Conservation (phyloP, 2,329 filamentous ascomycete genomes). For the Pseudogymnoascus sp. region DNA sequence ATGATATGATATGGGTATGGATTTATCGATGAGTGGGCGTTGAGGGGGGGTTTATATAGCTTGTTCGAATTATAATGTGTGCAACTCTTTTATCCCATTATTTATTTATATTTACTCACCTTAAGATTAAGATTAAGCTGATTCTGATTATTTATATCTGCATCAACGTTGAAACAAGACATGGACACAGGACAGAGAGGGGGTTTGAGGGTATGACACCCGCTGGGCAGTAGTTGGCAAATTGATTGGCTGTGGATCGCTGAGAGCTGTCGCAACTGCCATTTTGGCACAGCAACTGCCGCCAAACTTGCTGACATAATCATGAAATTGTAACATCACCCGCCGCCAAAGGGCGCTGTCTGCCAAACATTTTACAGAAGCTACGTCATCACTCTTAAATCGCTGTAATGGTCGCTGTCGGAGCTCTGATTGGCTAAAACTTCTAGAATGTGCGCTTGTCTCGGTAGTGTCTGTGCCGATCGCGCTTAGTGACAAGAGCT, state of each 20-base stretch:
- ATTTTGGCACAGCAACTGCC: slow-evolving; percentile 6
- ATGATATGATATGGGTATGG: neutral
- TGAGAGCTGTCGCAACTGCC: neutral
- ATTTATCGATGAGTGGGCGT: neutral
- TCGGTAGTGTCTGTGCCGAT: neutral
- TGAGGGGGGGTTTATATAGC: neutral
- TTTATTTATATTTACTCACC: neutral
- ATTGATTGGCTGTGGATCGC: neutral
- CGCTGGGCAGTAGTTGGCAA: neutral
- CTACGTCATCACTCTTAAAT: slow-evolving; percentile 2
- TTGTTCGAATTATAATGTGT: neutral
- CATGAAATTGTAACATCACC: neutral
- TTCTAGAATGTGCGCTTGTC: neutral
- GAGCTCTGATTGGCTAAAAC: neutral
- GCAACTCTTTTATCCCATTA: neutral
- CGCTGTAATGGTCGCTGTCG: neutral
- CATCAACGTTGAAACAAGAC: neutral
- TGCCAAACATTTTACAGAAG: neutral
- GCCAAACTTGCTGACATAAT: neutral
- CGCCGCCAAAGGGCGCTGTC: too few species aligned
- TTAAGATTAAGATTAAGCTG: too few species aligned
- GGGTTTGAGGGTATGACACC: slow-evolving; percentile 6
- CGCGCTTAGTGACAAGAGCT: neutral
- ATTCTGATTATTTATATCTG: neutral
- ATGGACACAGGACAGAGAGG: neutral